Evolutionary conservation across 139 green algal genomes (phyloP).

Genomic region (Auxenochlorella protothecoides): DNA sequence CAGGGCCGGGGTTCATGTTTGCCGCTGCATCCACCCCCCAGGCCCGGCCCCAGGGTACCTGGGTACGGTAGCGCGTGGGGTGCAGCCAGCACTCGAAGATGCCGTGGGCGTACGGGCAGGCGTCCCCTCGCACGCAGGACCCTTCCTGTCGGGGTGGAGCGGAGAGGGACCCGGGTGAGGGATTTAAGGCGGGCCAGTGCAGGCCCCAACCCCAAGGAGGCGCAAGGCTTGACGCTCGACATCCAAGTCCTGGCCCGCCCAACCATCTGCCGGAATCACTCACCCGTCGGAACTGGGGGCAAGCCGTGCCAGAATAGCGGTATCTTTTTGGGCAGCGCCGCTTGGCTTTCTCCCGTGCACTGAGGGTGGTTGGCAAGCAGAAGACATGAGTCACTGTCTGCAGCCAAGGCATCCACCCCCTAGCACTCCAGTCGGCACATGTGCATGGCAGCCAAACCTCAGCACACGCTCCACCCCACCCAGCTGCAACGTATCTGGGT

Average conservation of each 20-base stretch:
- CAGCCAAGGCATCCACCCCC: neutral
- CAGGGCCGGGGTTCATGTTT: neutral
- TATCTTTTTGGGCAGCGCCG: conserved; percentile 55
- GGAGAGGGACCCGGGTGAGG: neutral
- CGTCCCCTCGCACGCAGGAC: conserved; percentile 66
- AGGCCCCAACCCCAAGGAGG: no score
- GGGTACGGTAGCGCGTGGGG: conserved; percentile 77
- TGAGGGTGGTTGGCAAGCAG: neutral
- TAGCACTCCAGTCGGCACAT: no score
- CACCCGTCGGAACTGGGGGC: conserved; percentile 79
- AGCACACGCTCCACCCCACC: no score
- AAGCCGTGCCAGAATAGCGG: conserved; percentile 68
- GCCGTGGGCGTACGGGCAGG: conserved; percentile 86
- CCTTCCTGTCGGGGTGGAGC: conserved; percentile 43
- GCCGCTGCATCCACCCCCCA: neutral
- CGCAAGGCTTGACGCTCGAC: neutral
- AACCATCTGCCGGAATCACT: neutral
- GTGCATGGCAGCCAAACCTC: no score
- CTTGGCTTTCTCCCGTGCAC: conserved; percentile 65
- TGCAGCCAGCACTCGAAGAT: conserved; percentile 98
- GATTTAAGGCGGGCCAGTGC: neutral
- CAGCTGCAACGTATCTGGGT: neutral
- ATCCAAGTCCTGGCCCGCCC: conserved; percentile 5
- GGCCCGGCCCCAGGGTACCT: conserved; percentile 27
- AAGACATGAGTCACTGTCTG: neutral